A percentile compares a stretch with the other conserved stretches of the same genome.
These are phyloP conservation scores for Monilinia aucupariae DNA, from an alignment of 2,329 filamentous ascomycete species.

Conservation along the genomic window DNA sequence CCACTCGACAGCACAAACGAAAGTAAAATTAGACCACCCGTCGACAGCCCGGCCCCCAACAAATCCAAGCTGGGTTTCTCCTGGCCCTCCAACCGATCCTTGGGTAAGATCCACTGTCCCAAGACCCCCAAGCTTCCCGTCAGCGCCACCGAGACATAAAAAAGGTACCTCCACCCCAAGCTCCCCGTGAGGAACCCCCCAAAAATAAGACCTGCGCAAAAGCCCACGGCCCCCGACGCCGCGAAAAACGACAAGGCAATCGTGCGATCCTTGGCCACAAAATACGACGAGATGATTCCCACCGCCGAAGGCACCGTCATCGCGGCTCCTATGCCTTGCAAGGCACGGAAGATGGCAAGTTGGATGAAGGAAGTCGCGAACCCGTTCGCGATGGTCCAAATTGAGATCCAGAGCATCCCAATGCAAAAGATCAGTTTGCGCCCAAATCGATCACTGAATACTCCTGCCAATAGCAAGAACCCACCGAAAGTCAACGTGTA, in stretches of 20 bases:
- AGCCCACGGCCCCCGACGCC: constrained; percentile 38
- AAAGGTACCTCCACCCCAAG: constrained; percentile 39
- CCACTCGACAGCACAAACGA: constrained; percentile 43
- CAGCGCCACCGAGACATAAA: constrained; percentile 36
- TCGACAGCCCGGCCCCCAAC: constrained; percentile 40
- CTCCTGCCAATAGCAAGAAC: constrained; percentile 35
- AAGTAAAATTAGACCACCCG: constrained; percentile 40
- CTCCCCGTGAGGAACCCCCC: constrained; percentile 39
- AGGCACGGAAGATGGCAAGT: constrained; percentile 40
- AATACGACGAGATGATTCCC: constrained; percentile 42
- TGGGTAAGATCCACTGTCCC: constrained; percentile 38
- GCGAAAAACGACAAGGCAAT: constrained; percentile 39
- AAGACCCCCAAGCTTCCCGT: constrained; percentile 34
- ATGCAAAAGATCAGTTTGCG: constrained; percentile 38
- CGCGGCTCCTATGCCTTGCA: constrained; percentile 43
- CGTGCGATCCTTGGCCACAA: constrained; percentile 37
- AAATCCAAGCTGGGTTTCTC: constrained; percentile 39
- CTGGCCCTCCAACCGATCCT: constrained; percentile 35
- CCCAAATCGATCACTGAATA: constrained; percentile 33
- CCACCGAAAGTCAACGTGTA: constrained; percentile 40
- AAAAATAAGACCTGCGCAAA: constrained; percentile 39
- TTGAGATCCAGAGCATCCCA: constrained; percentile 36
- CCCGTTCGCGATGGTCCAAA: constrained; percentile 37
- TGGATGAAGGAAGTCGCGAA: constrained; percentile 42
- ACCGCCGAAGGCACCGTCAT: constrained; percentile 45